Evolutionary conservation across 768 basidiomycete species (phyloP).

Genomic region (Plicaturopsis crispa): DNA sequence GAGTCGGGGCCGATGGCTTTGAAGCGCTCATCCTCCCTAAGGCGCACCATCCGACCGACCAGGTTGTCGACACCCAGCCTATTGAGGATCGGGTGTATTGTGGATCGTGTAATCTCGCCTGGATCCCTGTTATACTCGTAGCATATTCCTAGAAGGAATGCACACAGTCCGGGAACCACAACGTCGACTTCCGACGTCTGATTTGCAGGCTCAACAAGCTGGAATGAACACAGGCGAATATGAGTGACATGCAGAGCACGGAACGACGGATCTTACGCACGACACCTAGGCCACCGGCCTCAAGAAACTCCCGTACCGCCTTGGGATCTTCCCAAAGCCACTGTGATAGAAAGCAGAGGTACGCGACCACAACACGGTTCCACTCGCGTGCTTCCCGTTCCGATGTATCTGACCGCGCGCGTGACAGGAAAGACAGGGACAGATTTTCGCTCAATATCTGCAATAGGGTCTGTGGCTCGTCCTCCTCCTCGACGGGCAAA

Average conservation of each 20-base stretch:
- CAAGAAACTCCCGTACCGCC: constrained; percentile 83
- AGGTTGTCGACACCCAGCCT: constrained; percentile 88
- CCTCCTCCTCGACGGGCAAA: constrained; percentile 31
- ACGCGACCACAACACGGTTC: constrained; percentile 83
- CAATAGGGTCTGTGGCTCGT: constrained; percentile 69
- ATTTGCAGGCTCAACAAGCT: constrained; percentile 95
- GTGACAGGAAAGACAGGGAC: constrained; percentile 76
- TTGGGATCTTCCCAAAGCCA: constrained; percentile 97
- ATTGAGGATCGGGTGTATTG: constrained; percentile 83
- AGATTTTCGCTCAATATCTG: constrained; percentile 87
- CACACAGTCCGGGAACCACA: constrained; percentile 82
- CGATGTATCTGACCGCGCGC: constrained; percentile 57
- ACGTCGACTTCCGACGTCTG: constrained; percentile 82
- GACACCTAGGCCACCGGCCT: constrained; percentile 84
- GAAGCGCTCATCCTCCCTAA: constrained; percentile 92
- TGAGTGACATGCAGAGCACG: constrained; percentile 1
- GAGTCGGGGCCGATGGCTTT: constrained; percentile 82
- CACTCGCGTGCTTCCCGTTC: constrained; percentile 77
- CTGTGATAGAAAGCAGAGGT: constrained; percentile 74
- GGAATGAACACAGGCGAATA: constrained; percentile 2
- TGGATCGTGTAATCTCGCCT: constrained; percentile 87
- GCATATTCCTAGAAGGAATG: constrained; percentile 87
- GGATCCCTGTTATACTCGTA: constrained; percentile 97
- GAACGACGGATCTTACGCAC: constrained; percentile 40
- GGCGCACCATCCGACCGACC: constrained; percentile 74